These are phyloP conservation scores for Fusarium dlaminii DNA, from an alignment of 2,329 filamentous ascomycete genomes.

Conservation along the genomic window DNA sequence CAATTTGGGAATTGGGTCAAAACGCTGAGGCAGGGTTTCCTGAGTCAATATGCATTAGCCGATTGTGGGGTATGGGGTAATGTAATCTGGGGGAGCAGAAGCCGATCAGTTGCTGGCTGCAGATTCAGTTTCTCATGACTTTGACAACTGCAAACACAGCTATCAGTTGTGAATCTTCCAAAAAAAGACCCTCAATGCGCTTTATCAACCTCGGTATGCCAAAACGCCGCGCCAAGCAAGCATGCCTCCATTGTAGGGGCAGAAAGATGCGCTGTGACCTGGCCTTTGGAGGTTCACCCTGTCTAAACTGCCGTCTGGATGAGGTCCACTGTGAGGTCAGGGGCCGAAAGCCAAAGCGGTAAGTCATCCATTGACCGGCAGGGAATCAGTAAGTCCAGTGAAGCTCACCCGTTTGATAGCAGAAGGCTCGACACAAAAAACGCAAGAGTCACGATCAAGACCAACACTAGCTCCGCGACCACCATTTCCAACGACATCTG, in stretches of 20 bases:
- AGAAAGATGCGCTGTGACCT: not conserved
- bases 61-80: not conserved
- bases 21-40: not conserved
- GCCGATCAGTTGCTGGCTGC: too few species aligned
- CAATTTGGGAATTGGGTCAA: too few species aligned
- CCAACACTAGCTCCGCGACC: not conserved
- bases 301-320: not conserved
- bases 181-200: not conserved
- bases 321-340: not conserved
- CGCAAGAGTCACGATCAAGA: not conserved
- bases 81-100: not conserved
- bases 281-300: not conserved
- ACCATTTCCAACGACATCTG: not conserved
- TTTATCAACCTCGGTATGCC: not conserved
- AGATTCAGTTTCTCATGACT: not conserved
- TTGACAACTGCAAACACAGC: not conserved
- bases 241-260: not conserved
- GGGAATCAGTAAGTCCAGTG: not conserved
- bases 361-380: not conserved
- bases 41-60: not conserved
- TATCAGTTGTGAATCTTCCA: not conserved
- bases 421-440: not conserved
- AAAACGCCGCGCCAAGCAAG: not conserved
- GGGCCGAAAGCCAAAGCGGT: not conserved
- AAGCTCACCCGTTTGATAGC: not conserved